These are phyloP conservation scores for Cryomyces minteri DNA, from an alignment of 495 filamentous ascomycete species.

Conservation along the genomic window DNA sequence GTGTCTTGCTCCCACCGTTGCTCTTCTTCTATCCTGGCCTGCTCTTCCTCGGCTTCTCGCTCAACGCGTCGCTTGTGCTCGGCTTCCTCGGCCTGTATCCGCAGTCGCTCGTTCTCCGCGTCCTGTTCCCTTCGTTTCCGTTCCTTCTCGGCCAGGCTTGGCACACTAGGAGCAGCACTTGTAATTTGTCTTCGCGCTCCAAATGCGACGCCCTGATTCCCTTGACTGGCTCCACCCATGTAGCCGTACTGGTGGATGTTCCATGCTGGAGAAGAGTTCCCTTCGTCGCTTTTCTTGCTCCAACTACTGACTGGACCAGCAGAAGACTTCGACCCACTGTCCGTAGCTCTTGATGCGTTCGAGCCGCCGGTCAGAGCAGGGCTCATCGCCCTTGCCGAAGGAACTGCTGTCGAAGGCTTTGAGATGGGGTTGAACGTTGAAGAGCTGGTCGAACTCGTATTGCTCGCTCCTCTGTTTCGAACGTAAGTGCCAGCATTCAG, in stretches of 20 bases:
- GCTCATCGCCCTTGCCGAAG: slow-evolving; percentile 23
- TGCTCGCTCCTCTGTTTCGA: slow-evolving; percentile 44
- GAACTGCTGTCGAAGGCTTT: slow-evolving; percentile 11
- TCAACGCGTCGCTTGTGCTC: slow-evolving; percentile 40
- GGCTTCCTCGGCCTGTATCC: slow-evolving; percentile 44
- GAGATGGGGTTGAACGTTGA: slow-evolving; percentile 21
- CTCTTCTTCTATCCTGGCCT: slow-evolving; percentile 49
- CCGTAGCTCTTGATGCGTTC: slow-evolving; percentile 15
- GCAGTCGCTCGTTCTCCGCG: slow-evolving; percentile 39
- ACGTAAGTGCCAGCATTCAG: slow-evolving; percentile 16
- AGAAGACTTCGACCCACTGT: slow-evolving; percentile 22
- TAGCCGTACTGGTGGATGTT: slow-evolving; percentile 98
- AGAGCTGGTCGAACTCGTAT: slow-evolving; percentile 44
- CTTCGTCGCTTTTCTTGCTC: slow-evolving; percentile 72
- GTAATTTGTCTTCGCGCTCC: slow-evolving; percentile 89
- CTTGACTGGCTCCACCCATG: slow-evolving; percentile 94
- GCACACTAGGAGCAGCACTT: slow-evolving; percentile 56
- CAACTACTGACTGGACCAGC: slow-evolving; percentile 56
- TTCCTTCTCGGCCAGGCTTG: slow-evolving; percentile 51
- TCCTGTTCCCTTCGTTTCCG: slow-evolving; percentile 34
- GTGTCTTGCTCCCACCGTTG: slow-evolving; percentile 68
- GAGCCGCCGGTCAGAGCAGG: slow-evolving; percentile 33
- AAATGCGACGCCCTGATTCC: slow-evolving; percentile 83
- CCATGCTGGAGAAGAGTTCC: slow-evolving; percentile 75
- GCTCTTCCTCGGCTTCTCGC: slow-evolving; percentile 51